A percentile compares a stretch with the other conserved stretches of the same genome.
These are phyloP conservation scores for Croton setiger DNA, from an alignment of 441 rosid species.

Conservation along the genomic window DNA sequence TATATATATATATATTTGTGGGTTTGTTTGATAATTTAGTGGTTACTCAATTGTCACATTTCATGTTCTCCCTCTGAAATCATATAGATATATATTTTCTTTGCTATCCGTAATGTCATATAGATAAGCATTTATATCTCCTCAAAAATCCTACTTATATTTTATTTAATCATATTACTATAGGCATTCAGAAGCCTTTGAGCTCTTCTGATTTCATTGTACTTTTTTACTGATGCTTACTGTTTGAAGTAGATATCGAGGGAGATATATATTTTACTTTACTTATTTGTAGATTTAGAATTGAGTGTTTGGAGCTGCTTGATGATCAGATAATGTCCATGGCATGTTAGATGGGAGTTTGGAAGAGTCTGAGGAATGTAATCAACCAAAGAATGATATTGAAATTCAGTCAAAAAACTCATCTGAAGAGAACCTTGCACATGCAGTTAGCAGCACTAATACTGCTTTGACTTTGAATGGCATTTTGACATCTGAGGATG, in stretches of 20 bases:
- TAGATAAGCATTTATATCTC: background rate
- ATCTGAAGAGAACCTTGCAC: slow-evolving; percentile 27
- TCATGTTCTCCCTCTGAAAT: background rate
- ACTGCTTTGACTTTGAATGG: slow-evolving; percentile 34
- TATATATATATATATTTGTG: no score
- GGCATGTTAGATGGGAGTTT: slow-evolving; percentile 28
- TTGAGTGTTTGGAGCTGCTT: slow-evolving; percentile 30
- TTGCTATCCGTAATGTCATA: background rate
- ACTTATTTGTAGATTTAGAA: slow-evolving; percentile 13
- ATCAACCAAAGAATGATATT: slow-evolving; percentile 19
- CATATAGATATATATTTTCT: background rate
- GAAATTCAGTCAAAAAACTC: slow-evolving; percentile 22
- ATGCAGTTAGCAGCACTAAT: slow-evolving; percentile 25
- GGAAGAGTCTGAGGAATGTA: slow-evolving; percentile 27
- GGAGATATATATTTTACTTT: slow-evolving; percentile 14
- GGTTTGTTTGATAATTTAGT: background rate
- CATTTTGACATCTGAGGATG: slow-evolving; percentile 32
- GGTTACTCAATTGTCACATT: background rate
- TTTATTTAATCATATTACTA: background rate
- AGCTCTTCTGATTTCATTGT: background rate
- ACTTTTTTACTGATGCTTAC: background rate
- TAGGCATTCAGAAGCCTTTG: background rate
- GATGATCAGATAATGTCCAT: slow-evolving; percentile 41
- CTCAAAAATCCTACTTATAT: background rate
- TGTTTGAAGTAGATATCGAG: background rate